phyloP scores from a whole-genome alignment of 345 rosid species.

The Syzygium oleosum region DNA sequence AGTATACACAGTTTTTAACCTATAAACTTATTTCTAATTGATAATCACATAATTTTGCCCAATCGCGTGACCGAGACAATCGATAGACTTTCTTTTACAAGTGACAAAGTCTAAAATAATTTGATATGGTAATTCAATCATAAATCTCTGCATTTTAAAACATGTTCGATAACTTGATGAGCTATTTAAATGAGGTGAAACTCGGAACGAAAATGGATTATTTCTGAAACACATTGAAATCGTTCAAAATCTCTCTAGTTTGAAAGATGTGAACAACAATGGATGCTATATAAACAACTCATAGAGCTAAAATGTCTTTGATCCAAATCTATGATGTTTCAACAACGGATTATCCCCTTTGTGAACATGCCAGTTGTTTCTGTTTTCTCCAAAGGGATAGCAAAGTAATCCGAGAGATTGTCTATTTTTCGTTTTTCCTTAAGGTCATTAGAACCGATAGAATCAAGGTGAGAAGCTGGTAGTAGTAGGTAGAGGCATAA shows the following conservation, averaged over 20 bases:
- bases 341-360: background rate
- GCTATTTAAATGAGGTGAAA: background rate
- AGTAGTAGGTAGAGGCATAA: background rate
- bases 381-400: background rate
- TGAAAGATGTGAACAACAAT: background rate
- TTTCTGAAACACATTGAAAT: background rate
- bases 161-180: accelerated
- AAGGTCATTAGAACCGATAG: background rate
- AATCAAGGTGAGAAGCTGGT: background rate
- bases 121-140: background rate
- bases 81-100: background rate
- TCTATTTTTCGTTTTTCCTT: background rate
- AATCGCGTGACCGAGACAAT: accelerated
- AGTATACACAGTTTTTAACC: background rate
- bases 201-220: background rate
- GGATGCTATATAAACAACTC: background rate
- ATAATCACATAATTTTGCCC: background rate
- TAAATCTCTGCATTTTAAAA: background rate
- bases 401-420: background rate
- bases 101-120: background rate
- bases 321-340: background rate
- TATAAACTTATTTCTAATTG: background rate
- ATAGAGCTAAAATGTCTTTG: background rate
- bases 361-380: background rate
- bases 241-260: background rate